These are phyloP conservation scores for Amylostereum areolatum DNA, from an alignment of 1,284 basidiomycete species.

Conservation along the genomic window DNA sequence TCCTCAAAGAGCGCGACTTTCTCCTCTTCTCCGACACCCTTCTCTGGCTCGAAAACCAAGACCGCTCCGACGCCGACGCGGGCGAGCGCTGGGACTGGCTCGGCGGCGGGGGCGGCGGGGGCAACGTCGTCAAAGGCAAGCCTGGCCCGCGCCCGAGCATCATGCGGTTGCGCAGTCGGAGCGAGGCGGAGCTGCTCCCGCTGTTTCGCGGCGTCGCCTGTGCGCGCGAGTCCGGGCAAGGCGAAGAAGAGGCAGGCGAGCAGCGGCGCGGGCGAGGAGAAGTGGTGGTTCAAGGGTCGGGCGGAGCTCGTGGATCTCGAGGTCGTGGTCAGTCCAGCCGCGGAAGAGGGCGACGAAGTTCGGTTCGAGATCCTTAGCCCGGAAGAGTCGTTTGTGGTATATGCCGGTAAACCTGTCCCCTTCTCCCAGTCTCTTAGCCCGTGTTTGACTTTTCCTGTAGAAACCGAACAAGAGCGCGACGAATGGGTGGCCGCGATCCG, in stretches of 20 bases:
- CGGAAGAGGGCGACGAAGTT: slow-evolving; percentile 40
- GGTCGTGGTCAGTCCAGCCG: slow-evolving; percentile 54
- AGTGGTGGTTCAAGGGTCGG: slow-evolving; percentile 66
- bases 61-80: slow-evolving; percentile 20
- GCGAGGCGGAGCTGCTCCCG: slow-evolving; percentile 41
- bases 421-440: background rate
- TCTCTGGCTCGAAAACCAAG: slow-evolving; percentile 66
- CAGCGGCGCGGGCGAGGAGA: slow-evolving; percentile 40
- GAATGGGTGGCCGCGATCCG: slow-evolving; percentile 70
- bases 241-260: slow-evolving; percentile 34
- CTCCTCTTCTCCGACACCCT: slow-evolving; percentile 79
- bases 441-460: slow-evolving; percentile 24
- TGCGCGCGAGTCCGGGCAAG: slow-evolving; percentile 20
- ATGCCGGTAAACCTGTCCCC: slow-evolving; percentile 46
- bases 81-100: slow-evolving; percentile 20
- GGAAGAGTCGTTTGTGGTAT: slow-evolving; percentile 71
- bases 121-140: slow-evolving; percentile 5
- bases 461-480: slow-evolving; percentile 51
- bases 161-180: slow-evolving; percentile 49
- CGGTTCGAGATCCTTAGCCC: slow-evolving; percentile 73
- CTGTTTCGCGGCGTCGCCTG: slow-evolving; percentile 21
- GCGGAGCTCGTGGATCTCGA: slow-evolving; percentile 72
- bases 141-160: slow-evolving; percentile 28
- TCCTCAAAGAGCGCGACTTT: slow-evolving; percentile 60
- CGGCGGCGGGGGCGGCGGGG: background rate